Evolutionary conservation across 768 basidiomycete species (phyloP), one percentile per base, ranked within the genome.

Genomic region (Jaapia argillacea): DNA sequence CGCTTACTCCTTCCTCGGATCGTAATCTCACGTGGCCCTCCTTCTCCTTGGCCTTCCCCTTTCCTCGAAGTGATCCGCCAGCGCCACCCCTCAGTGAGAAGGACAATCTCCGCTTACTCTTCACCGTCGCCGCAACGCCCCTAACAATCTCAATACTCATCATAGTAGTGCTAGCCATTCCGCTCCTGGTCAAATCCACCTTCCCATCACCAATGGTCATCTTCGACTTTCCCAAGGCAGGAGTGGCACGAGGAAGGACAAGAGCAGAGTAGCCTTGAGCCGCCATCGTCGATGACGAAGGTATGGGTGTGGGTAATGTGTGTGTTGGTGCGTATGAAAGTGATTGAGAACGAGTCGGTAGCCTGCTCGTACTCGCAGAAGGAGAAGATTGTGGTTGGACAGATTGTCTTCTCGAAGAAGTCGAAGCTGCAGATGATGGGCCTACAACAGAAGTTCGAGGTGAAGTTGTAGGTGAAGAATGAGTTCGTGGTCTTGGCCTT

Each of bases 161-260:
- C 90, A 96, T 93, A 4, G 85, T 89, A 4, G 80, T 81, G 57
- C 88, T 85, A 5, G 89, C 90, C 7, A 88, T 64, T 3, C 90
- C 88, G 14, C 79, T 74, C 7, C 72, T 70, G 2, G 85, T 80
- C 35, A 90, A 65, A 60, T 94, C 87, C 13, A 91, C 62, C 39
- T 69, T 73, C 2, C 79, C 72, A 40, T 72, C 65, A 4, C 51
- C 58, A 2, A 57, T 54, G 12, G 64, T 61, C 0, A 61, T 45
- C 56, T 58, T 59, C 3, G 69, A 59, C 28, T 63, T 55, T 7
- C 56, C 52, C 5, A 65, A 64, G n/a, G 53, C 54, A 50, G 70
- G 70, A 1, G 62, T 64, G 2, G 72, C 71, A 18, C 63, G 63
- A 2, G 74, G 71, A 2, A 75, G 58, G 0, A 67, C 60, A 25